Base-by-base conservation (phyloP, 2,329 filamentous ascomycete genomes). In the Sclerotinia trifoliorum region DNA sequence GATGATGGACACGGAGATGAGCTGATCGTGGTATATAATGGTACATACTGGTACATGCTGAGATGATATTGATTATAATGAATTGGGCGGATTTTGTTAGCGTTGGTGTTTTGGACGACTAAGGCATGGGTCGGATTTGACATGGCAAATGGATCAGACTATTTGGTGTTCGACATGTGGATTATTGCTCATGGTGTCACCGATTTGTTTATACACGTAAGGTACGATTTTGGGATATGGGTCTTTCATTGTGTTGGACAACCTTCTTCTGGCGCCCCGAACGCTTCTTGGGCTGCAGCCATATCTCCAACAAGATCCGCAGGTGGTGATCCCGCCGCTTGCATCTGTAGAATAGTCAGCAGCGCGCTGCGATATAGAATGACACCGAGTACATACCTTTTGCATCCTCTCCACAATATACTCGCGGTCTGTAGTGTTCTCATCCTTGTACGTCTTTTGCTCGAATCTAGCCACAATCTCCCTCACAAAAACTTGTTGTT, bases 401-500 rank as follows among this genome's bases (percentile, higher is more conserved):
- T 98, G 94, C 95, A 99, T 99, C 78, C 90, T 90, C 76, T 97
- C 94, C 72, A 97, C 94, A 75, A 99, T 95, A 79, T 93, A 97
- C 77, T 96, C 92, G 71, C 94, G 85, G 80, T 96, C 92, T 57
- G 86, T 84, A 19, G 90, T 81, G 77, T 96, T 94, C 17, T 90
- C 86, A 81, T 99, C 95, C 58, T 87, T 87, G 78, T 96, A 99
- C 0, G 85, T 87, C 66, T 85, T 84, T 78, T 90, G 87, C 79
- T 99, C 93, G 77, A 99, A 99, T 77, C 93, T 92, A 73, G 81
- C 83, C 67, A 97, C 93, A 78, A 99, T 98, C 79, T 97, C 92
- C 68, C 82, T 84, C 2, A 97, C 94, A 58, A 97, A 80, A 21
- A 78, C 80, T 77, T 92, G 88, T 80, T 99, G 95, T 78, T 90